Evolutionary conservation across 2,329 filamentous ascomycete genomes (phyloP), one percentile per base, ranked within the genome.

Genomic region (Lecanicillium sp.): DNA sequence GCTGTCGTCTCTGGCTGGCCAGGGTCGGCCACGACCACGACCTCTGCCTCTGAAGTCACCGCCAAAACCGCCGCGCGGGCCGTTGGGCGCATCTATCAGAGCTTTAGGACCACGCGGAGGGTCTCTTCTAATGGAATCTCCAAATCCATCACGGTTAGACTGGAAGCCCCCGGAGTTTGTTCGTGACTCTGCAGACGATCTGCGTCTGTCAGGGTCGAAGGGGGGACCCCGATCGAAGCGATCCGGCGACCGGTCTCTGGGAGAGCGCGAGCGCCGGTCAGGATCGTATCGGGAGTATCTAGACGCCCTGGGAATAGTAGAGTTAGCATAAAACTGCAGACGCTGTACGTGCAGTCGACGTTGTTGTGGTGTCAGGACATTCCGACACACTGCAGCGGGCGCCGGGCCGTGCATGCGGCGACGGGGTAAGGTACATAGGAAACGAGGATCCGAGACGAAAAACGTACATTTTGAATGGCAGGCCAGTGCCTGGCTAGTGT

Each of bases 71-170:
- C 79, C 72, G 31, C 84, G 73, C 12, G 79, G 81, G 20, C 78
- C 79, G 46, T 72, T 75, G n/a, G 77, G 73, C 20, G 75, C 64
- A 44, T 90, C 85, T 43, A 83, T 73, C 41, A 88, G 65, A 4
- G 84, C 85, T 58, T 89, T 87, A 9, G 88, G 87, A 1, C 85
- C 88, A 40, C 87, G 75, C 3, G 88, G 88, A 2, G 85, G 81
- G 46, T 94, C 85, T 47, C 82, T 73, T 20, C 66, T 57, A 55
- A 71, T 46, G 48, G 70, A 55, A 49, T 78, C 74, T 39, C 71
- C 68, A 45, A 78, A 79, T 11, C 53, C 57, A 47, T 80, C 76
- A 47, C 79, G 70, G 48, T 71, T 73, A 2, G 71, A 60, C 48
- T 72, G 73, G 44, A 85, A 85, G n/a, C 68, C 63, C 19, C 73